These are phyloP conservation scores for Colletotrichum sp. DNA, from an alignment of 2,329 filamentous ascomycete genomes.

Conservation along the genomic window DNA sequence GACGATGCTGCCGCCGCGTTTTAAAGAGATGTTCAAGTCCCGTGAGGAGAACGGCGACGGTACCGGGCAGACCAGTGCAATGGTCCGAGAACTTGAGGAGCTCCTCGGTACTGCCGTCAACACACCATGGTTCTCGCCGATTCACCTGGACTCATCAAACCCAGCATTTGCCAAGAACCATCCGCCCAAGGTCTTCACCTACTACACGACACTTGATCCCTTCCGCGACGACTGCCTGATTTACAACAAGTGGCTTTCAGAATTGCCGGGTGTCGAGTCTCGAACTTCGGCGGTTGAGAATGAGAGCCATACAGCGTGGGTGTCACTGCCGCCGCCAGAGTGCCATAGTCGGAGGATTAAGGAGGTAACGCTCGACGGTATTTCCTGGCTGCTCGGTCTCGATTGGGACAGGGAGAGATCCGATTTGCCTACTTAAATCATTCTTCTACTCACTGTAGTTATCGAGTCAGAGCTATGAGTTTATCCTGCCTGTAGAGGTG, in stretches of 20 bases:
- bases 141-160: neutral
- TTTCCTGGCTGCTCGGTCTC: neutral
- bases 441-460: neutral
- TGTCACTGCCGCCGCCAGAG: neutral
- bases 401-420: neutral
- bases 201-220: neutral
- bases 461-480: neutral
- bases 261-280: neutral
- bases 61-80: fast-evolving
- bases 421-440: neutral
- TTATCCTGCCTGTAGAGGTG: neutral
- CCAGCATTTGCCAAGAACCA: fast-evolving
- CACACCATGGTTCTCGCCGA: neutral
- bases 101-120: neutral
- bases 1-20: neutral
- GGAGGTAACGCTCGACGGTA: neutral
- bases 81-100: neutral
- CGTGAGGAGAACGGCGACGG: neutral
- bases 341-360: neutral
- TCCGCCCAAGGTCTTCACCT: neutral
- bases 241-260: neutral
- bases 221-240: neutral
- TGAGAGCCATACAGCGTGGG: neutral
- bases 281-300: neutral
- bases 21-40: neutral